A percentile compares a stretch with the other conserved stretches of the same genome.
phyloP scores from a whole-genome alignment of 805 yeast genomes.

The Candida namnaoensis region DNA sequence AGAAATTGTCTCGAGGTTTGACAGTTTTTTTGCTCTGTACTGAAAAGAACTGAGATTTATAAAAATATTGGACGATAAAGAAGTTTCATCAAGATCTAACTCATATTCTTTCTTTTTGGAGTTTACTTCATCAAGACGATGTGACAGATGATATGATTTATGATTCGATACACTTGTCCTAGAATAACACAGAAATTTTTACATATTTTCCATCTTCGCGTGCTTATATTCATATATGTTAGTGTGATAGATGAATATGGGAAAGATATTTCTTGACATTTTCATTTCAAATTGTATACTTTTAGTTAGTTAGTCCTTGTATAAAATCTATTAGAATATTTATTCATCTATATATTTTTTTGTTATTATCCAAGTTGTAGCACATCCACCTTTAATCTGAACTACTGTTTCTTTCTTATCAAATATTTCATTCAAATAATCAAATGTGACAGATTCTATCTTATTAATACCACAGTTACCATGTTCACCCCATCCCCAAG shows the following conservation, averaged over 20 bases:
- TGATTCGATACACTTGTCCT: conserved; percentile 55
- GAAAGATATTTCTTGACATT: conserved; percentile 72
- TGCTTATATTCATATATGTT: conserved; percentile 4
- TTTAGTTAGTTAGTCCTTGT: conserved; percentile 3
- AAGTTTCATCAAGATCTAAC: conserved; percentile 1
- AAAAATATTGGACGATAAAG: not conserved
- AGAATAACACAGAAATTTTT: conserved; percentile 49
- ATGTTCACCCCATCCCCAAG: conserved; percentile 99
- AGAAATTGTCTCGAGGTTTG: no score
- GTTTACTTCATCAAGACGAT: not conserved
- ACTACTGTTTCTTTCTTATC: conserved; percentile 14
- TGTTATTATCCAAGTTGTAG: conserved; percentile 53
- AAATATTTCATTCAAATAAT: conserved; percentile 28
- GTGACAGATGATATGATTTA: conserved; percentile 7
- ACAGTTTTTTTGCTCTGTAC: no score
- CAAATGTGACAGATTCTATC: conserved; percentile 17
- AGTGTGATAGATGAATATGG: conserved; percentile 62
- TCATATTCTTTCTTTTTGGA: not conserved
- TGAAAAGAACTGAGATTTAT: not conserved
- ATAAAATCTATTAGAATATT: not conserved
- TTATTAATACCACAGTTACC: conserved; percentile 72
- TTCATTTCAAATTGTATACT: not conserved
- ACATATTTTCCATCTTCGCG: conserved; percentile 76
- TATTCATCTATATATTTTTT: not conserved
- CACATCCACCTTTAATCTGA: conserved; percentile 52